Evolutionary conservation across 345 rosid genomes (phyloP).

Genomic region (Pugionium dolabratum): DNA sequence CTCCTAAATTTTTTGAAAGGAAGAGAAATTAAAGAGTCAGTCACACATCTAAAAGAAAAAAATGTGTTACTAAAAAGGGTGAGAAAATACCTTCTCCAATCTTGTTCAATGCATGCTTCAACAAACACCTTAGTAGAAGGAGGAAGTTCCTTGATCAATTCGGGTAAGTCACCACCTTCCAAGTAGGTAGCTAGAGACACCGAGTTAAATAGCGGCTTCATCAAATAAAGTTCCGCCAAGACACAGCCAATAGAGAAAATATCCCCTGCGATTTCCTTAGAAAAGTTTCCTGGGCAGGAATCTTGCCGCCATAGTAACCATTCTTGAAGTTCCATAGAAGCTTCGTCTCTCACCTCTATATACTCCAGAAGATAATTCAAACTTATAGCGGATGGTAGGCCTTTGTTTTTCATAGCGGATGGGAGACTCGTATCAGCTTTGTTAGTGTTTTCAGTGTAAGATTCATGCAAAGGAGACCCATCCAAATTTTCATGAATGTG

Average conservation of each 20-base stretch:
- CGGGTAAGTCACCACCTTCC: slow-evolving; percentile 59
- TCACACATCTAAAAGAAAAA: slow-evolving; percentile 5
- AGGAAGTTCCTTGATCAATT: slow-evolving; percentile 67
- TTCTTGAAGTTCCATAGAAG: slow-evolving; percentile 66
- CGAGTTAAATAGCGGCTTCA: slow-evolving; percentile 75
- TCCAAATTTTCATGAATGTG: slow-evolving; percentile 37
- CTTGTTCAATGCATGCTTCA: slow-evolving; percentile 67
- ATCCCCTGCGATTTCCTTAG: slow-evolving; percentile 50
- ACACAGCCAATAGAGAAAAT: slow-evolving; percentile 80
- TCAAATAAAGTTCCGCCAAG: slow-evolving; percentile 77
- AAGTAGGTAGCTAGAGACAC: slow-evolving; percentile 57
- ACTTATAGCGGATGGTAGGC: slow-evolving; percentile 49
- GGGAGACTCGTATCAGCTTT: slow-evolving; percentile 39
- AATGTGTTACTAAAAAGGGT: slow-evolving; percentile 7
- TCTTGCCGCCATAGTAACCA: slow-evolving; percentile 65
- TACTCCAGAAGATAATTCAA: slow-evolving; percentile 68
- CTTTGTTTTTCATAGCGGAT: slow-evolving; percentile 40
- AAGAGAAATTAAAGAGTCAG: slow-evolving; percentile 27
- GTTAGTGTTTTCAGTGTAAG: slow-evolving; percentile 37
- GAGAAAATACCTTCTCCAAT: slow-evolving; percentile 60
- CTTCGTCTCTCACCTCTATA: slow-evolving; percentile 53
- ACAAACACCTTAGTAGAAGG: slow-evolving; percentile 63
- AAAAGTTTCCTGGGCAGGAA: slow-evolving; percentile 36
- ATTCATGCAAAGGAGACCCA: slow-evolving; percentile 40
- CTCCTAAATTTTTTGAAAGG: slow-evolving; percentile 57